Conservation (phyloP, 305 asterid genomes). For the Solanum aculeatissimum region DNA sequence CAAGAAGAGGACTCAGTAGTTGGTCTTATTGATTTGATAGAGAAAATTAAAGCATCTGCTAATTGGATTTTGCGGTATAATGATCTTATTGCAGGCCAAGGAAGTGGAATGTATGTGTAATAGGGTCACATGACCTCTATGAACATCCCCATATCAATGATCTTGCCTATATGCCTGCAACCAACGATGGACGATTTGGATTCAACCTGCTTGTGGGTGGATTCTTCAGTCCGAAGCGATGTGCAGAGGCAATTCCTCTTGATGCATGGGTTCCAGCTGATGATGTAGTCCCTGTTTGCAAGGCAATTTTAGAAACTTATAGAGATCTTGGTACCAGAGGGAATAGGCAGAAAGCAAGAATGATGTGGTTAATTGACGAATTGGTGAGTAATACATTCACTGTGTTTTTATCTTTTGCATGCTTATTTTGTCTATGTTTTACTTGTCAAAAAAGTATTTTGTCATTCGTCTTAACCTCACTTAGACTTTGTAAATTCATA, state of each 20-base stretch:
- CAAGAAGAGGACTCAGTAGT: neutral
- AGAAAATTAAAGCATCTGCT: neutral
- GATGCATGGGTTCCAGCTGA: slow-evolving; percentile 96
- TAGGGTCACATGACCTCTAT: slow-evolving; percentile 82
- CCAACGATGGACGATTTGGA: slow-evolving; percentile 62
- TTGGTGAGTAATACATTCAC: slow-evolving; percentile 42
- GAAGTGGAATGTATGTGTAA: slow-evolving; percentile 95
- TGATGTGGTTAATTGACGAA: slow-evolving; percentile 99
- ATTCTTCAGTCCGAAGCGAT: slow-evolving; percentile 85
- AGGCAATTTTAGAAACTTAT: slow-evolving; percentile 70
- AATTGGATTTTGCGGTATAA: neutral
- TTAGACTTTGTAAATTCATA: neutral
- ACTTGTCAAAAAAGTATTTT: neutral
- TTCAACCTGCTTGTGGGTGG: slow-evolving; percentile 95
- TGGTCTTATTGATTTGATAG: neutral
- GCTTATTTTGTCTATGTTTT: neutral
- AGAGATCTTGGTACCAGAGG: slow-evolving; percentile 88
- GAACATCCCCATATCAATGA: slow-evolving; percentile 99
- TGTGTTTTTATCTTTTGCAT: neutral
- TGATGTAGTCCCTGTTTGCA: slow-evolving; percentile 65
- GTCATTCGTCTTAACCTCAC: neutral
- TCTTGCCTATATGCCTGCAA: slow-evolving; percentile 93
- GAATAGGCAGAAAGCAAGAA: slow-evolving; percentile 84
- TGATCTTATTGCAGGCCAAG: slow-evolving; percentile 58
- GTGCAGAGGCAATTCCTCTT: slow-evolving; percentile 92